Percentiles rank a stretch among this genome's conserved stretches.
phyloP scores from a whole-genome alignment of 805 yeast species.

The Nakazawaea wickerhamii region DNA sequence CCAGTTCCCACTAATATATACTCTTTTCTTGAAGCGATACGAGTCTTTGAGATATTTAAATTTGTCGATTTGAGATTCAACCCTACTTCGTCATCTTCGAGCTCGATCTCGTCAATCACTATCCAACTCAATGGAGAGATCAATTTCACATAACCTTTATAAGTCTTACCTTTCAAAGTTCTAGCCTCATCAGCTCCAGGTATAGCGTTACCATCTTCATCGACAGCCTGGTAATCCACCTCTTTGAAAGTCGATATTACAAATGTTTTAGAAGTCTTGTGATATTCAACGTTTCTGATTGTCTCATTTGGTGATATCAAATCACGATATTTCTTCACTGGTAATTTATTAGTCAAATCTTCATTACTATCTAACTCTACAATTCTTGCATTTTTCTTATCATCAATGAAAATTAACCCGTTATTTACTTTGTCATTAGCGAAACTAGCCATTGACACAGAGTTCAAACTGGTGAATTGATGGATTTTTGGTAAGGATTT shows the following conservation, averaged over 20 bases:
- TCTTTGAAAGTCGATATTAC: conserved; percentile 56
- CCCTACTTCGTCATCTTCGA: conserved; percentile 65
- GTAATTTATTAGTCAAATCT: conserved; percentile 56
- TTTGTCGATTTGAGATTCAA: conserved; percentile 50
- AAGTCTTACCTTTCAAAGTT: conserved; percentile 52
- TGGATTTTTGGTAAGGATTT: conserved; percentile 61
- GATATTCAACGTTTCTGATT: conserved; percentile 62
- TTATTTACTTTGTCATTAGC: conserved; percentile 29
- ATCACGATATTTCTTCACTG: conserved; percentile 45
- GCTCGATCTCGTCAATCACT: conserved; percentile 61
- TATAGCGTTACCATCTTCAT: conserved; percentile 65
- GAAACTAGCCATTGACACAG: conserved; percentile 61
- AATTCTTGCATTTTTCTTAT: conserved; percentile 60
- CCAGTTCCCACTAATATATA: conserved; percentile 78
- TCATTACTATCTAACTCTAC: conserved; percentile 35
- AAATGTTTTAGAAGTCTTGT: conserved; percentile 57
- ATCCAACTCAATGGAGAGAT: conserved; percentile 75
- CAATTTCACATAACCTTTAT: conserved; percentile 55
- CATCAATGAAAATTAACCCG: conserved; percentile 70
- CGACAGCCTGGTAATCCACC: conserved; percentile 58
- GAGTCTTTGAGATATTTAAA: conserved; percentile 34
- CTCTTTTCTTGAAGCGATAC: conserved; percentile 37
- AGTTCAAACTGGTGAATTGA: conserved; percentile 58
- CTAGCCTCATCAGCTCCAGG: conserved; percentile 46
- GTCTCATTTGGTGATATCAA: conserved; percentile 40